phyloP scores from a whole-genome alignment of 176 grass and related monocot genomes.

The Zea mays region Zm-B73-REFERENCE-NAM-5.0 NC_050101.1:123369501-123370000 shows the following conservation, averaged over 20 bases:
- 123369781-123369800: conserved; percentile 51
- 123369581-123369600: conserved; percentile 79
- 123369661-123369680: conserved; percentile 56
- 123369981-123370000: conserved; percentile 68
- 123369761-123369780: conserved; percentile 68
- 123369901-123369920: conserved; percentile 70
- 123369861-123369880: conserved; percentile 64
- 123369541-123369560: conserved; percentile 95
- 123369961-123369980: conserved; percentile 18
- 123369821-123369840: conserved; percentile 61
- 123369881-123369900: conserved; percentile 88
- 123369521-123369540: conserved; percentile 96
- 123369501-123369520: conserved; percentile 90
- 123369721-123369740: conserved; percentile 54
- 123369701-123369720: conserved; percentile 50
- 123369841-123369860: conserved; percentile 69
- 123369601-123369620: conserved; percentile 66
- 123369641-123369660: conserved; percentile 21
- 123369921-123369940: conserved; percentile 92
- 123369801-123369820: conserved; percentile 43
- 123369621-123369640: conserved; percentile 34
- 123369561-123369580: conserved; percentile 94
- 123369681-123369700: conserved; percentile 61
- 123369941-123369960: conserved; percentile 42
- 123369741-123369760: conserved; percentile 81